Percentiles rank a stretch among this genome's conserved stretches.
These are phyloP conservation scores for Danielia oregonensis DNA, from an alignment of 805 yeast species.

Conservation along the genomic window DNA sequence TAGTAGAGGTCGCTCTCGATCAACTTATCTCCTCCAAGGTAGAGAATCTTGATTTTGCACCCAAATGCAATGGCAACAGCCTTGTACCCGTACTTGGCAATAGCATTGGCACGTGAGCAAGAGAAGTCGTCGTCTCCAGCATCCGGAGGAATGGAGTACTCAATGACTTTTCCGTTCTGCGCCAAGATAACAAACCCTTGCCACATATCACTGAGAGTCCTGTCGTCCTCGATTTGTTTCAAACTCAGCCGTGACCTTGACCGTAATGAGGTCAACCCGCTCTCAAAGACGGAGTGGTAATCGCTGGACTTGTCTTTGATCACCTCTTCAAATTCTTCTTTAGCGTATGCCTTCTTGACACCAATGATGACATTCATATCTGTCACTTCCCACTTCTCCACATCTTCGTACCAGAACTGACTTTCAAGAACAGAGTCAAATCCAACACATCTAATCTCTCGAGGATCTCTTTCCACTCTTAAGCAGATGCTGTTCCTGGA, in stretches of 20 bases:
- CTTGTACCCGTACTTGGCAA: constrained; percentile 71
- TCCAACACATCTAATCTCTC: constrained; percentile 87
- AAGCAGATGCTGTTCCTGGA: constrained; percentile 80
- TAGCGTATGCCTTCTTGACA: constrained; percentile 22
- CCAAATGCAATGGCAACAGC: constrained; percentile 75
- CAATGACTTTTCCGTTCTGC: constrained; percentile 58
- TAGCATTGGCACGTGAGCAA: constrained; percentile 47
- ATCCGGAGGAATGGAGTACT: constrained; percentile 53
- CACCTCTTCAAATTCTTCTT: constrained; percentile 7
- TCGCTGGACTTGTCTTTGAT: not conserved
- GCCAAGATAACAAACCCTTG: constrained; percentile 75
- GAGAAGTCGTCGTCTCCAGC: constrained; percentile 27
- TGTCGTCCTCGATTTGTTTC: constrained; percentile 1
- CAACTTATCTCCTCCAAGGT: constrained; percentile 71
- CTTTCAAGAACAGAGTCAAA: constrained; percentile 71
- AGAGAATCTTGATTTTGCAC: constrained; percentile 64
- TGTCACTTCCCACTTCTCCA: constrained; percentile 78
- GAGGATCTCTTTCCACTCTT: constrained; percentile 88
- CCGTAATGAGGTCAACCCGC: constrained; percentile 19
- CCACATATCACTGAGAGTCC: constrained; percentile 47
- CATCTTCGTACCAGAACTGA: constrained; percentile 59
- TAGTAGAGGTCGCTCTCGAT: constrained; percentile 56
- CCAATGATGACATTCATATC: constrained; percentile 79
- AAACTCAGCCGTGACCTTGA: constrained; percentile 11
- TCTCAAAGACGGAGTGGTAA: constrained; percentile 5